Conservation (phyloP, 139 green algal species). For the Coccomyxa sp. region DNA sequence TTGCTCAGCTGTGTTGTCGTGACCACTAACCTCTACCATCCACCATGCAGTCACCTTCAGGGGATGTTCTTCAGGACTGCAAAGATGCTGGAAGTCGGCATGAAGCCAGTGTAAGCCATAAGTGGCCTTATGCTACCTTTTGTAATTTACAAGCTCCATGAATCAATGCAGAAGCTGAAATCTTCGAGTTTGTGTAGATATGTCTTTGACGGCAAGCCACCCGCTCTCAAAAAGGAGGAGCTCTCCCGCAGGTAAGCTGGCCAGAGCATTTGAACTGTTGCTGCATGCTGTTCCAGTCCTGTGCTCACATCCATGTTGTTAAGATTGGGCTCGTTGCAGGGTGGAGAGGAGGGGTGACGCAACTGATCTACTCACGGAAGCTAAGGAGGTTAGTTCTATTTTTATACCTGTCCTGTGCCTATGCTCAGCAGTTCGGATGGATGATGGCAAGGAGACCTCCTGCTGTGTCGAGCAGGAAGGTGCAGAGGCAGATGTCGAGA, state of each 20-base stretch:
- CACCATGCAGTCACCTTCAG: conserved; percentile 60
- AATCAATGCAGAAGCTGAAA: neutral
- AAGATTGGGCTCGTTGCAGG: conserved; percentile 7
- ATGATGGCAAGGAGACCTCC: neutral
- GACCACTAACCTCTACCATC: too few relatives aligned
- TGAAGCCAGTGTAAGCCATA: conserved; percentile 82
- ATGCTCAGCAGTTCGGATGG: neutral
- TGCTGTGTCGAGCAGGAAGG: conserved; percentile 15
- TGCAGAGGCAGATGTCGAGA: conserved; percentile 85
- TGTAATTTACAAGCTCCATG: neutral
- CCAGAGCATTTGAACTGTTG: neutral
- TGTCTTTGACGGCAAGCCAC: conserved; percentile 97
- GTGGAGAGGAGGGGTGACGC: conserved; percentile 13
- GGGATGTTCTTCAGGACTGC: conserved; percentile 96
- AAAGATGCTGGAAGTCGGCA: conserved; percentile 92
- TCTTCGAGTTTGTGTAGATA: conserved; percentile 47
- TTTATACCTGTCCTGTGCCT: neutral
- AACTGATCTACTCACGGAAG: conserved; percentile 9
- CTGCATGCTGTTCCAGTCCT: too few relatives aligned
- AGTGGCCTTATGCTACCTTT: too few relatives aligned
- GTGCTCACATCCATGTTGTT: too few relatives aligned
- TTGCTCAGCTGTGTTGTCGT: neutral
- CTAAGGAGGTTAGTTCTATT: conserved; percentile 20
- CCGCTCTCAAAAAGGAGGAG: conserved; percentile 87
- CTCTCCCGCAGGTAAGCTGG: conserved; percentile 53